Evolutionary conservation across 257 asterid genomes (phyloP).

Genomic region (Capsicum rhomboideum): DNA sequence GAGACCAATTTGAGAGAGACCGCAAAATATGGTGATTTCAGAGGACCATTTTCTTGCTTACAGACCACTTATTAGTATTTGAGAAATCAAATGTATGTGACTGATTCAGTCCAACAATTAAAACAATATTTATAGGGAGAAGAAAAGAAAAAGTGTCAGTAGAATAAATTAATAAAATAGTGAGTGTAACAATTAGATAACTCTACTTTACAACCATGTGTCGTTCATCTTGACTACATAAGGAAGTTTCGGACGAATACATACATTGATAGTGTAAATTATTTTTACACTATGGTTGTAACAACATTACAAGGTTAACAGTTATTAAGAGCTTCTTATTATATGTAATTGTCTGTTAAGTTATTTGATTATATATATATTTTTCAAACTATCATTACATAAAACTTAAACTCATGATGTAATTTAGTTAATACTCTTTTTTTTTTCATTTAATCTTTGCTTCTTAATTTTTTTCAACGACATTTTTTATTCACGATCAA

Average conservation of each 20-base stretch:
- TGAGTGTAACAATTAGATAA: background rate
- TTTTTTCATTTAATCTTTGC: too few relatives aligned
- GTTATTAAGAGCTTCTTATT: too few relatives aligned
- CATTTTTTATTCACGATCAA: too few relatives aligned
- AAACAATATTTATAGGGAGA: slow-evolving; percentile 6
- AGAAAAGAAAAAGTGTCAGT: background rate
- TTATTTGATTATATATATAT: too few relatives aligned
- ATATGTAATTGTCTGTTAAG: too few relatives aligned
- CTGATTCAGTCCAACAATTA: background rate
- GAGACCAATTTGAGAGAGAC: background rate
- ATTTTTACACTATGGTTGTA: background rate
- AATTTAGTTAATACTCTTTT: too few relatives aligned
- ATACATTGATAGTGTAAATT: background rate
- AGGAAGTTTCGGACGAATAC: slow-evolving; percentile 13
- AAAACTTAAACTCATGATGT: too few relatives aligned
- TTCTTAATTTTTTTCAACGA: too few relatives aligned
- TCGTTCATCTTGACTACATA: background rate
- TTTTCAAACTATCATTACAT: too few relatives aligned
- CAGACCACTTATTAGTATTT: too few relatives aligned
- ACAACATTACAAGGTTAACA: background rate
- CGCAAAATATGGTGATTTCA: background rate
- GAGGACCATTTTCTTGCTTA: too few relatives aligned
- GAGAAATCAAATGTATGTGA: background rate
- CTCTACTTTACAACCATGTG: slow-evolving; percentile 16
- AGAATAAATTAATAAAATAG: background rate